Base-by-base conservation (phyloP, 1,284 basidiomycete species). In the Sporisorium graminicola region DNA sequence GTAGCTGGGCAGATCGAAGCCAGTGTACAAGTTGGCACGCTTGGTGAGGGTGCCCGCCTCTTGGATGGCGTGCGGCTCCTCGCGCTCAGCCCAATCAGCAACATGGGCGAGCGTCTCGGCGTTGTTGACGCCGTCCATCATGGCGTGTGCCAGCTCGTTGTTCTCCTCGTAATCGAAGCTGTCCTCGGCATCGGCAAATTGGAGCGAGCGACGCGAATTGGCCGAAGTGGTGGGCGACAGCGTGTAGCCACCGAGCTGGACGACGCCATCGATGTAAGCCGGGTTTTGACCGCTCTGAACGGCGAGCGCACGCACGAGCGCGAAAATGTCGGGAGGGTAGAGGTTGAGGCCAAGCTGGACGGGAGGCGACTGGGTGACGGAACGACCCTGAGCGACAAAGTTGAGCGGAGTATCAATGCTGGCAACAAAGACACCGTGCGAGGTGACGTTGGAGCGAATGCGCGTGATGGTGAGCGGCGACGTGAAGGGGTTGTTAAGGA, bases 311-410 rank as follows among this genome's bases (percentile, higher is more conserved):
- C 92, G 89, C 31, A 91, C 90, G 18, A 93, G 87, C 0, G 91
- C 91, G 82, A 93, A 93, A 44, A 93, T 87, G 33, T 89, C 87
- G n/a, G 89, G 86, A 24, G 91, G 92, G 75, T 92, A 90, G 70
- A 91, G 89, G 83, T 93, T 93, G 88, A 93, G 88, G 77, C 90
- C 86, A 50, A 93, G 86, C 59, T 90, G 86, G 63, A 93, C 85
- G 8, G 83, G 82, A 3, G 92, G 91, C 13, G 91, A 92, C 35
- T 87, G 86, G 2, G 90, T 91, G 4, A 88, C 89, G 6, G 88
- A 85, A 63, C 90, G 90, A 16, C 91, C 90, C 7, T 87, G 79
- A 0, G 89, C 88, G 13, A 83, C 81, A 78, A 92, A 92, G 72
- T 89, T 87, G 0, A 89, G 90, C 12, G 86, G 79, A 14, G 89